These are phyloP conservation scores for Candida krabiensis DNA, from an alignment of 805 yeast genomes.

Conservation along the genomic window DNA sequence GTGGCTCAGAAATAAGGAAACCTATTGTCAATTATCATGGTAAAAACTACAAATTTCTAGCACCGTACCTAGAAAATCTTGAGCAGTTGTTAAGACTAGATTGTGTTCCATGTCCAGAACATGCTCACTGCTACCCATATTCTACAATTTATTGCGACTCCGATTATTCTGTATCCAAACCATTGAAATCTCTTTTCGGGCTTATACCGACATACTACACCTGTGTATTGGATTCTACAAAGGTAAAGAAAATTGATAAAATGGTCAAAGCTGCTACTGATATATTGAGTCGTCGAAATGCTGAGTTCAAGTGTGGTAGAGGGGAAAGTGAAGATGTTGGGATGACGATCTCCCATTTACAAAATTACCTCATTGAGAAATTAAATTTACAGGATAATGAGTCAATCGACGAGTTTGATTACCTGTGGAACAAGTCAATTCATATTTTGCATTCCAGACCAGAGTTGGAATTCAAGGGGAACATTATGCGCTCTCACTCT, in stretches of 20 bases:
- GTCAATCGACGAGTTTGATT: conserved; percentile 21
- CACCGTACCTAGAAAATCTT: conserved; percentile 31
- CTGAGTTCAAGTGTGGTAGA: conserved; percentile 44
- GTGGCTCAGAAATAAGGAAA: conserved; percentile 60
- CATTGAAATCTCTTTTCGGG: conserved; percentile 58
- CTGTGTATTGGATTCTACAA: conserved; percentile 78
- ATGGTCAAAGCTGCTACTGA: conserved; percentile 67
- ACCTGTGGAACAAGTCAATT: conserved; percentile 28
- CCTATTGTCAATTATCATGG: conserved; percentile 30
- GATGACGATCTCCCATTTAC: conserved; percentile 63
- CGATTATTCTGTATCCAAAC: conserved; percentile 56
- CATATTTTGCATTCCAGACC: conserved; percentile 14
- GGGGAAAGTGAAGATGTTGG: conserved; percentile 35
- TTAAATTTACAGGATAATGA: conserved; percentile 25
- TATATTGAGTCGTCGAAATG: conserved; percentile 69
- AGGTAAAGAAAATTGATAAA: conserved; percentile 64
- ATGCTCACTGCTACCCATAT: conserved; percentile 71
- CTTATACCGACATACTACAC: conserved; percentile 58
- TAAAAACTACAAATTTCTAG: conserved; percentile 7
- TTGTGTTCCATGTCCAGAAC: conserved; percentile 80
- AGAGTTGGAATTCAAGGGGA: conserved; percentile 19
- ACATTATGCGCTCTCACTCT: conserved; percentile 27
- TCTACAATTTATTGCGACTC: conserved; percentile 69
- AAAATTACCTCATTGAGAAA: conserved; percentile 53
- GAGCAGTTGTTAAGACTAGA: conserved; percentile 56